Evolutionary conservation across 1,284 basidiomycete species (phyloP).

Genomic region (Pyrrhoderma lamaoense): DNA sequence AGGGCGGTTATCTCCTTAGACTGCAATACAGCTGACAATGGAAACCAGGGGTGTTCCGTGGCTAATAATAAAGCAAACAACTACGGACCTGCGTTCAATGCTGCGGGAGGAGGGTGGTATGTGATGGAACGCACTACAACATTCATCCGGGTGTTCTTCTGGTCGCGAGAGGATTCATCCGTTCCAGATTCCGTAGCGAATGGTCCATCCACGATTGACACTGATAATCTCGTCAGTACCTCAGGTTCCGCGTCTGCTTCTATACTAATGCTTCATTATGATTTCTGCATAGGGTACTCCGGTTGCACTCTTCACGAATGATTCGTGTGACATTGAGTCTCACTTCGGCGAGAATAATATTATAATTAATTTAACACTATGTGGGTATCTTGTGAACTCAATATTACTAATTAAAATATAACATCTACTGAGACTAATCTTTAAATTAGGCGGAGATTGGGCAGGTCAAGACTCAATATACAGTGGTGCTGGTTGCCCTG

Average conservation of each 20-base stretch:
- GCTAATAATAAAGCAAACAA: constrained; percentile 35
- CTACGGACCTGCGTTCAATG: constrained; percentile 56
- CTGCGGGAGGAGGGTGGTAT: constrained; percentile 52
- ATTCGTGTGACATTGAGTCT: constrained; percentile 39
- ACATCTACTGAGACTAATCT: constrained; percentile 11
- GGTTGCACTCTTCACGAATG: constrained; percentile 48
- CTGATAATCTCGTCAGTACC: constrained; percentile 36
- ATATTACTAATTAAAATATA: constrained; percentile 29
- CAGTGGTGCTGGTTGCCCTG: constrained; percentile 8
- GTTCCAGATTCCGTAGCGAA: constrained; percentile 35
- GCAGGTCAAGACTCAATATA: constrained; percentile 7
- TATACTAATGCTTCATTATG: constrained; percentile 34
- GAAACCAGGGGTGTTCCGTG: constrained; percentile 60
- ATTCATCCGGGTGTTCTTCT: constrained; percentile 47
- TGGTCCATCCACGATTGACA: constrained; percentile 31
- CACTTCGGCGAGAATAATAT: constrained; percentile 54
- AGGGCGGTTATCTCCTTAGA: constrained; percentile 35
- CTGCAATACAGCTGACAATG: constrained; percentile 50
- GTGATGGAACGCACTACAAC: constrained; percentile 39
- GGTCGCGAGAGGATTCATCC: constrained; percentile 33
- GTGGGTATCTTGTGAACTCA: constrained; percentile 29
- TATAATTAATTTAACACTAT: constrained; percentile 48
- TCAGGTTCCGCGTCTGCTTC: constrained; percentile 22
- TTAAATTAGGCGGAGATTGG: constrained; percentile 16
- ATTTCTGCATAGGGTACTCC: constrained; percentile 39